Evolutionary conservation across 2,329 filamentous ascomycete species (phyloP), one percentile per base, ranked within the genome.

Genomic region (Colletotrichum liriopes): DNA sequence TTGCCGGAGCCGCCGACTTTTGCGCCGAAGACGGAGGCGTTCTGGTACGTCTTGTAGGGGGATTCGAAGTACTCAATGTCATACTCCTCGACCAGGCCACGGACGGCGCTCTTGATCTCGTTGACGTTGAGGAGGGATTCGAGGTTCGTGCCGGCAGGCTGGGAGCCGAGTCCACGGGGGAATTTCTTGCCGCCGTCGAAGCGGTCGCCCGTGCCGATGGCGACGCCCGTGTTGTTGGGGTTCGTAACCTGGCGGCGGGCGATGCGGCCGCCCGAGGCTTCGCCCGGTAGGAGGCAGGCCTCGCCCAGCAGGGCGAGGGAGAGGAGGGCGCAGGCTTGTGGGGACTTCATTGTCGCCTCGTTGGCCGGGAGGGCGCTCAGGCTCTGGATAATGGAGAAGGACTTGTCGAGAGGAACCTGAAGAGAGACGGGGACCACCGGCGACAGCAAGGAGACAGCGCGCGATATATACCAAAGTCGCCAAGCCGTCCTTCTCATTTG

Each of bases 61-160:
- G 85, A 78, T 2, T 79, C 80, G 72, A 88, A 81, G 20, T 84
- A 79, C 63, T 78, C 77, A 32, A 86, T 78, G 5, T 82, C 78
- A 67, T 83, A 87, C 29, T 77, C 77, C 43, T 76, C 80, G 37
- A 81, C 82, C 32, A 88, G 83, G 35, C 80, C 84, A 37, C 82
- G 75, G 41, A 88, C 79, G 3, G 82, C 86, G 6, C 84, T 84
- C 55, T 80, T 79, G 67, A 88, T 80, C 74, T 88, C 86, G 16
- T 76, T 74, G 54, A 83, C 79, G 63, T 83, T 88, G 76, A 88
- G 82, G 75, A 88, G 83, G 55, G 81, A 82, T 43, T 79, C 74
- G 65, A 87, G 81, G 59, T 79, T 78, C 67, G 72, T 73, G 39
- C 71, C 67, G 18, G 55, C 49, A 29, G 82, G 79, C 47, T 82